Percentiles rank a stretch among this genome's conserved stretches.
Evolutionary conservation across 306 rosid genomes (phyloP).

Genomic region (Acacia acuminata): DNA sequence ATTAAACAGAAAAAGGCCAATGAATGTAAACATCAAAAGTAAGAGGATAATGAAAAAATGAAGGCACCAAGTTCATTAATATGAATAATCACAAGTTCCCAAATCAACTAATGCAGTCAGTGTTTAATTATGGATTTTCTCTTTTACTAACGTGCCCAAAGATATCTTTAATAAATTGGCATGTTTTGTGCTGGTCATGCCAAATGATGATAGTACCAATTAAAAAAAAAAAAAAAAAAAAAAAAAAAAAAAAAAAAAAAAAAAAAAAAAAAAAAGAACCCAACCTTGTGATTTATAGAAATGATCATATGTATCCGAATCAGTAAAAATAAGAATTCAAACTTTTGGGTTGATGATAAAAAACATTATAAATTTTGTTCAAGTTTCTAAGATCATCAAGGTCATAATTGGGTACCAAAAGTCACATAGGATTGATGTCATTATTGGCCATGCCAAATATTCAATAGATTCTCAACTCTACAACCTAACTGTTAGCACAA

Average conservation of each 20-base stretch:
- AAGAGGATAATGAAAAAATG: constrained; percentile 17
- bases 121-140: constrained; percentile 10
- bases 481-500: constrained; percentile 11
- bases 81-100: neutral
- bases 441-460: constrained; percentile 6
- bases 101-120: constrained; percentile 13
- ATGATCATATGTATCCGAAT: neutral
- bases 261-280: too few relatives aligned
- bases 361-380: neutral
- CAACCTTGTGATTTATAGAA: constrained; percentile 6
- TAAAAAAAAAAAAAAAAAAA: constrained; percentile 16
- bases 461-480: constrained; percentile 26
- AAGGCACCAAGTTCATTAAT: constrained; percentile 5
- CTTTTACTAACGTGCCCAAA: neutral
- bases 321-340: constrained; percentile 10
- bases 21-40: constrained; percentile 6
- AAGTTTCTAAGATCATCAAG: neutral
- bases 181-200: neutral
- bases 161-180: neutral
- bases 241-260: too few relatives aligned
- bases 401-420: neutral
- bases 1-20: constrained; percentile 4
- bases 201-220: constrained; percentile 8
- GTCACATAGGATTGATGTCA: constrained; percentile 2
- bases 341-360: neutral